phyloP scores from a whole-genome alignment of 2,329 filamentous ascomycete species.

The Bipolaris sorokiniana region DNA sequence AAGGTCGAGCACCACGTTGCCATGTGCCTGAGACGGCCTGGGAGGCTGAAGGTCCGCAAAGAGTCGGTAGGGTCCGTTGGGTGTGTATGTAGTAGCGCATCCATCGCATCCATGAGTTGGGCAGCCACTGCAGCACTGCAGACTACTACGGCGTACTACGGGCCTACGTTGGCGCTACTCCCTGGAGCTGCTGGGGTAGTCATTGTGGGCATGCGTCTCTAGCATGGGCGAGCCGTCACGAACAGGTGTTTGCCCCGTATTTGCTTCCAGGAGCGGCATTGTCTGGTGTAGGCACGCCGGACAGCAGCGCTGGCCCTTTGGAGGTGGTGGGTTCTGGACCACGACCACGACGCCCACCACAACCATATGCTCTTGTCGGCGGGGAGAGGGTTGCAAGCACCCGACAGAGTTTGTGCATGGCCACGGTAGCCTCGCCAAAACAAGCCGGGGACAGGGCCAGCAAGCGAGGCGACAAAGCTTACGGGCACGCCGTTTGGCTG shows the following conservation, averaged over 20 bases:
- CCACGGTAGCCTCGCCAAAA: background rate
- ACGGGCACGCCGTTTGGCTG: background rate
- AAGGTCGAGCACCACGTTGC: background rate
- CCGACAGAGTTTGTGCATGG: background rate
- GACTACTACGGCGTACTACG: conserved; percentile 9
- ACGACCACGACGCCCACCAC: background rate
- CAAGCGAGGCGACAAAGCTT: background rate
- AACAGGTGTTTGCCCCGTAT: conserved; percentile 19
- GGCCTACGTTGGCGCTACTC: conserved; percentile 10
- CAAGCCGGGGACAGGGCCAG: background rate
- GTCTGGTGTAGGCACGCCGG: conserved; percentile 5
- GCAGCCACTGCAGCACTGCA: conserved; percentile 6
- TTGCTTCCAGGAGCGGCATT: background rate
- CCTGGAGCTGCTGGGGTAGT: conserved; percentile 4
- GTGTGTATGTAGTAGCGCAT: background rate
- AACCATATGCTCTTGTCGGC: background rate
- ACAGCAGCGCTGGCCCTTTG: background rate
- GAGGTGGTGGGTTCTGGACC: background rate
- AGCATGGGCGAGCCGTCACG: conserved; percentile 5
- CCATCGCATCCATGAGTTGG: background rate
- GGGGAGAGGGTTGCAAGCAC: background rate
- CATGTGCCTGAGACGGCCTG: background rate
- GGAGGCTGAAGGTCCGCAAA: background rate
- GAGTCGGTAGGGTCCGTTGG: too few relatives aligned
- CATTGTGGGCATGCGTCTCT: conserved; percentile 14